phyloP scores from a whole-genome alignment of 345 rosid species.

The Pistacia vera region DNA sequence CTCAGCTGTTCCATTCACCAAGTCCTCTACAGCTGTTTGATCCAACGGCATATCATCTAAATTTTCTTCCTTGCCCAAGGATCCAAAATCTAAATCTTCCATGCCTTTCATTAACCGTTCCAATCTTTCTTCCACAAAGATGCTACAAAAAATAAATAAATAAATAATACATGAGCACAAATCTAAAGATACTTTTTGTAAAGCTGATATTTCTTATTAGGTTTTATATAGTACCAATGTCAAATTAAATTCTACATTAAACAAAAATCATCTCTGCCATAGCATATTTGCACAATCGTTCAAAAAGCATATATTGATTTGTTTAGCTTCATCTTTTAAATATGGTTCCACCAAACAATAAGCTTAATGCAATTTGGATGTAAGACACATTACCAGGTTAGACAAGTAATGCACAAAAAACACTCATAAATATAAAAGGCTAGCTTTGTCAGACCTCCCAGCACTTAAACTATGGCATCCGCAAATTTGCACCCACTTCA shows the following conservation, averaged over 20 bases:
- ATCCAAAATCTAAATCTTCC: conserved; percentile 52
- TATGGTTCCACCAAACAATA: no score
- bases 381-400: no score
- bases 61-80: conserved; percentile 40
- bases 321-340: not conserved
- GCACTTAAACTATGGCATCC: no score
- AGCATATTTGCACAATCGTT: not conserved
- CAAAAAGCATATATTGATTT: not conserved
- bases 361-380: no score
- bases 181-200: not conserved
- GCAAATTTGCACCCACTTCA: no score
- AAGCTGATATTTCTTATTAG: no score
- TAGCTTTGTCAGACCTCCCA: no score
- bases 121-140: conserved; percentile 89
- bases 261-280: not conserved
- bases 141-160: conserved; percentile 43
- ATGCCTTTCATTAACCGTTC: conserved; percentile 72
- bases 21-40: conserved; percentile 33
- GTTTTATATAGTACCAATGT: not conserved
- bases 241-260: not conserved
- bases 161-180: conserved; percentile 15
- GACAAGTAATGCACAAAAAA: no score
- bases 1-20: conserved; percentile 28
- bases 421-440: no score
- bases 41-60: conserved; percentile 28